phyloP scores from a whole-genome alignment of 129 eudicot species.

The Dittrichia graveolens region DNA sequence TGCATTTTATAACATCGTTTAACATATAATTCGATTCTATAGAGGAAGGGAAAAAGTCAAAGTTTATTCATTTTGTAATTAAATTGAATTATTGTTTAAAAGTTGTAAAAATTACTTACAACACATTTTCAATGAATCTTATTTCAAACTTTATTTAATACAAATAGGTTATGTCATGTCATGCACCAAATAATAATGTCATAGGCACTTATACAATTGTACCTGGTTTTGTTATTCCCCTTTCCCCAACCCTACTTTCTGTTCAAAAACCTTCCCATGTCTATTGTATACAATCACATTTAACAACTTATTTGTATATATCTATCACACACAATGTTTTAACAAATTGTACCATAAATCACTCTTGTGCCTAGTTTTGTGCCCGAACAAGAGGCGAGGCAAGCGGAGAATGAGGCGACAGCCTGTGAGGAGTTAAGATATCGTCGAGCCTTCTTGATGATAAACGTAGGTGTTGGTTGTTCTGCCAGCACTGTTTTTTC shows the following conservation, averaged over 20 bases:
- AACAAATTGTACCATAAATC: background rate
- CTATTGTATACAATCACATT: constrained; percentile 7
- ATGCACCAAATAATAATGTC: too few relatives aligned
- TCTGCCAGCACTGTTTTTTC: constrained; percentile 44
- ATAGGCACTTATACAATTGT: constrained; percentile 2
- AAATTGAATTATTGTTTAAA: too few relatives aligned
- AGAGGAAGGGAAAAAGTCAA: too few relatives aligned
- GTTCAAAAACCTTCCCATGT: constrained; percentile 4
- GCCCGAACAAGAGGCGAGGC: constrained; percentile 59
- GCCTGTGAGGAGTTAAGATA: constrained; percentile 43
- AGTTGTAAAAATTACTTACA: background rate
- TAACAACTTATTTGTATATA: background rate
- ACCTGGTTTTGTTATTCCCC: background rate
- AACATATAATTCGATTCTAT: too few relatives aligned
- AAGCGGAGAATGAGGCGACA: constrained; percentile 64
- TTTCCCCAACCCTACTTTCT: background rate
- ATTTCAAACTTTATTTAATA: constrained; percentile 16
- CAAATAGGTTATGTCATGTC: constrained; percentile 8
- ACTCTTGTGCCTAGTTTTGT: constrained; percentile 22
- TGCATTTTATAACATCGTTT: too few relatives aligned
- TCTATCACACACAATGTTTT: constrained; percentile 7
- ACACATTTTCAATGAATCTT: background rate
- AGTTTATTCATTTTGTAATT: too few relatives aligned
- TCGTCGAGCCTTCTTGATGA: constrained; percentile 51
- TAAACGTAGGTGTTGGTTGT: constrained; percentile 33